Evolutionary conservation across 306 rosid genomes (phyloP).

Genomic region (Trichosanthes truncata): DNA sequence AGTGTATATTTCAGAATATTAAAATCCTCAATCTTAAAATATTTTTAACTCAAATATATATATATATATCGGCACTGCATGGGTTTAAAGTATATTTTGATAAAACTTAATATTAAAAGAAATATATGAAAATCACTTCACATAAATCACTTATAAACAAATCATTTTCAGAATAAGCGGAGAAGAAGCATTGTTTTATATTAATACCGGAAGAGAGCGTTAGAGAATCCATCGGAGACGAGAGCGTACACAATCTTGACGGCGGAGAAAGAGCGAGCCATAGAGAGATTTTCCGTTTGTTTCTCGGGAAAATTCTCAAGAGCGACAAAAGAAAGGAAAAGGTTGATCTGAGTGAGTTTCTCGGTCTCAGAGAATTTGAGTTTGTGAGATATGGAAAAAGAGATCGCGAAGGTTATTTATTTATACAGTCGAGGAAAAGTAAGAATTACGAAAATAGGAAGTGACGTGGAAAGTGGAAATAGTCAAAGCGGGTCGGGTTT

Average conservation of each 20-base stretch:
- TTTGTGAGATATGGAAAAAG: not conserved
- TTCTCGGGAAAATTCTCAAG: not conserved
- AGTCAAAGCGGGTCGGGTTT: not conserved
- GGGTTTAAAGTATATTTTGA: too few relatives aligned
- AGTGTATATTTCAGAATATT: too few relatives aligned
- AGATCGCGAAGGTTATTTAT: not conserved
- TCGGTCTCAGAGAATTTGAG: not conserved
- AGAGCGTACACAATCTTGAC: slow-evolving; percentile 39
- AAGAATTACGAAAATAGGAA: not conserved
- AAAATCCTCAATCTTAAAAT: too few relatives aligned
- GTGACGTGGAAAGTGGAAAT: not conserved
- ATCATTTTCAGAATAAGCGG: too few relatives aligned
- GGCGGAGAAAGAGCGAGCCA: slow-evolving; percentile 71
- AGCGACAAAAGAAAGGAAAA: not conserved
- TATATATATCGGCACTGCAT: too few relatives aligned
- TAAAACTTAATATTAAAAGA: too few relatives aligned
- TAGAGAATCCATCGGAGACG: not conserved
- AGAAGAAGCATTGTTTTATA: too few relatives aligned
- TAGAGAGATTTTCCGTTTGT: not conserved
- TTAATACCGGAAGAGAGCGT: not conserved
- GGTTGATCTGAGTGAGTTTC: not conserved
- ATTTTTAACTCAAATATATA: too few relatives aligned
- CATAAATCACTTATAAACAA: too few relatives aligned
- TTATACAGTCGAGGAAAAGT: not conserved
- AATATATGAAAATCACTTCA: too few relatives aligned